Evolutionary conservation across 23 red algal genomes (phyloP).

Genomic region (Chondrus crispus): DNA sequence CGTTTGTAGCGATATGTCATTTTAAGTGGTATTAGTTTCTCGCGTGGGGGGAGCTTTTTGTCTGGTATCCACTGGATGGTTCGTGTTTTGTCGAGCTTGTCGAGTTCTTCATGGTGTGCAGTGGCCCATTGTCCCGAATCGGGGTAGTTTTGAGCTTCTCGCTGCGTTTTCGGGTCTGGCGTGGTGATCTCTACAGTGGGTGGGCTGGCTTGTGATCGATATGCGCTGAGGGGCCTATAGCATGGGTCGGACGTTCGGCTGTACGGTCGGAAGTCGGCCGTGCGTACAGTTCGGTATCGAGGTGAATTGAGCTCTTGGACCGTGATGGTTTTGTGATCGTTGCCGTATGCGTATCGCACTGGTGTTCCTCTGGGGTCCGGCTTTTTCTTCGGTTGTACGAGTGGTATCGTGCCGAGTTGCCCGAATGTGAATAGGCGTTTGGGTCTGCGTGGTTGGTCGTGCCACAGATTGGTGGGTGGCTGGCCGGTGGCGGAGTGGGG

Average conservation of each 20-base stretch:
- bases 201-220: neutral
- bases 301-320: no score
- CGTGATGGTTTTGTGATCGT: no score
- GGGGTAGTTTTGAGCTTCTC: neutral
- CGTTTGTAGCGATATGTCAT: constrained; percentile 6
- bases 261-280: no score
- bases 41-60: neutral
- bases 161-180: neutral
- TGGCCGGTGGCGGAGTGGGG: neutral
- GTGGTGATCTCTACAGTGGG: neutral
- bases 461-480: neutral
- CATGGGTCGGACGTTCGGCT: no score
- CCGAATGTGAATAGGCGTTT: neutral
- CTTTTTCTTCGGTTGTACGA: no score
- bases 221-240: no score
- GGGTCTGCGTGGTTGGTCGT: neutral
- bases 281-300: no score
- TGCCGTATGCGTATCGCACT: no score
- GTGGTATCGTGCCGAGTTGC: no score
- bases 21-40: no score
- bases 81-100: neutral
- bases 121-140: neutral
- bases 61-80: neutral
- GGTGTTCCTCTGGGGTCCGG: no score
- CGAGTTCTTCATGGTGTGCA: neutral